Conservation (phyloP, 768 basidiomycete species). For the Paxillus involutus region DNA sequence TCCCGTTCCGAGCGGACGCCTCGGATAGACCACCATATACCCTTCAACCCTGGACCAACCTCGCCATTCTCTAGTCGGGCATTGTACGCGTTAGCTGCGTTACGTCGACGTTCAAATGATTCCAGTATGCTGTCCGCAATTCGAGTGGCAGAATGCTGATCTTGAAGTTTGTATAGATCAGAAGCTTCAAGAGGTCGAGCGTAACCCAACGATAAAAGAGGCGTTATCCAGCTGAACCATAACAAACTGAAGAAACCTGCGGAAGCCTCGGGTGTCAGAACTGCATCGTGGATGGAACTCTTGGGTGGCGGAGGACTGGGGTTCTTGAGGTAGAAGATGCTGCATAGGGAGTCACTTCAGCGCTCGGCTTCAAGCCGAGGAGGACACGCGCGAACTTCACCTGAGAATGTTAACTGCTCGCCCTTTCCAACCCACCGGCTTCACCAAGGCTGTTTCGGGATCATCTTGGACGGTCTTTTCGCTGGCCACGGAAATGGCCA, state of each 20-base stretch:
- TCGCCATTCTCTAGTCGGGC: constrained; percentile 62
- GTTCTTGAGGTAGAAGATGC: constrained; percentile 13
- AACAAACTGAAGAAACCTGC: constrained; percentile 60
- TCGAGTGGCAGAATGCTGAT: constrained; percentile 53
- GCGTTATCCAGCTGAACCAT: constrained; percentile 76
- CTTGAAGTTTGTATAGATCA: constrained; percentile 79
- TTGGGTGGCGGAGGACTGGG: constrained; percentile 41
- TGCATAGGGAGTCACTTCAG: background rate
- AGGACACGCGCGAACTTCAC: background rate
- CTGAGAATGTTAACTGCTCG: background rate
- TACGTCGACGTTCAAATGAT: constrained; percentile 61
- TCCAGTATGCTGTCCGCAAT: constrained; percentile 63
- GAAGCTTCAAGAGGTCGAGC: constrained; percentile 75
- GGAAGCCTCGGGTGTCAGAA: constrained; percentile 61
- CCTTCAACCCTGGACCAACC: constrained; percentile 52
- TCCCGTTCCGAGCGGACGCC: constrained; percentile 51
- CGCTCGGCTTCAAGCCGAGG: background rate
- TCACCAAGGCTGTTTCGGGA: background rate
- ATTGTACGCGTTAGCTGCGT: constrained; percentile 70
- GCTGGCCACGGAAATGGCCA: background rate
- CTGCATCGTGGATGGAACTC: constrained; percentile 57
- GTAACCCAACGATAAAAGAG: constrained; percentile 73
- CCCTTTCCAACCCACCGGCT: background rate
- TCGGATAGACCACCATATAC: constrained; percentile 59
- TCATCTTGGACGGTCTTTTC: background rate